phyloP scores from a whole-genome alignment of 331 rosid genomes.

The Acacia pycnantha region DNA sequence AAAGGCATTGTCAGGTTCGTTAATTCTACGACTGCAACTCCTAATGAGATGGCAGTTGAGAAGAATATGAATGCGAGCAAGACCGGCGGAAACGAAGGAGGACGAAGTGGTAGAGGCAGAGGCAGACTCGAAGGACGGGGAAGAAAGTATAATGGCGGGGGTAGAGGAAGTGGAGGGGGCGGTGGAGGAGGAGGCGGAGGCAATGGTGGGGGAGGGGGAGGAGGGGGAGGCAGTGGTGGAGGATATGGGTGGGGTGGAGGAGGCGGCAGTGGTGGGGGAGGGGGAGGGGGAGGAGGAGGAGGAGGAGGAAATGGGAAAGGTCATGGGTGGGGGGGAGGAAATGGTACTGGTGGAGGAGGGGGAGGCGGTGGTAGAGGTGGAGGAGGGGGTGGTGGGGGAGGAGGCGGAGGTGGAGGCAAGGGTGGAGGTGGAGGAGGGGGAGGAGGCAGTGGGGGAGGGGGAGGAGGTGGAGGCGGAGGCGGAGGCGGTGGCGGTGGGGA shows the following conservation, averaged over 20 bases:
- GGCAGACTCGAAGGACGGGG: neutral
- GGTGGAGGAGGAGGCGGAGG: constrained; percentile 2
- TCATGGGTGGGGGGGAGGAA: neutral
- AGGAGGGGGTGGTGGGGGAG: accelerated
- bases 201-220: neutral
- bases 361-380: neutral
- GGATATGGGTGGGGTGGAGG: neutral
- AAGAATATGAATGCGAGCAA: constrained; percentile 8
- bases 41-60: constrained; percentile 3
- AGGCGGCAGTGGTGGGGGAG: neutral
- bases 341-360: constrained; percentile 24
- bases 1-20: neutral
- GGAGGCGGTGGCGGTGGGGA: neutral
- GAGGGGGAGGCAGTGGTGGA: constrained; percentile 13
- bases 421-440: too few species aligned
- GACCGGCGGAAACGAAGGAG: constrained; percentile 6
- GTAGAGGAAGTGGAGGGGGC: neutral
- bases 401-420: neutral
- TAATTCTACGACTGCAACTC: neutral
- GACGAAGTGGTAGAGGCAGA: neutral
- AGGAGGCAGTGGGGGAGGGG: accelerated
- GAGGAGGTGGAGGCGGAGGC: neutral
- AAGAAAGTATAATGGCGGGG: neutral
- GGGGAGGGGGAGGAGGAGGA: neutral
- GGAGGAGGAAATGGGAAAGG: too few species aligned